Evolutionary conservation across 2,329 filamentous ascomycete species (phyloP).

Genomic region (Septoria petroselini): DNA sequence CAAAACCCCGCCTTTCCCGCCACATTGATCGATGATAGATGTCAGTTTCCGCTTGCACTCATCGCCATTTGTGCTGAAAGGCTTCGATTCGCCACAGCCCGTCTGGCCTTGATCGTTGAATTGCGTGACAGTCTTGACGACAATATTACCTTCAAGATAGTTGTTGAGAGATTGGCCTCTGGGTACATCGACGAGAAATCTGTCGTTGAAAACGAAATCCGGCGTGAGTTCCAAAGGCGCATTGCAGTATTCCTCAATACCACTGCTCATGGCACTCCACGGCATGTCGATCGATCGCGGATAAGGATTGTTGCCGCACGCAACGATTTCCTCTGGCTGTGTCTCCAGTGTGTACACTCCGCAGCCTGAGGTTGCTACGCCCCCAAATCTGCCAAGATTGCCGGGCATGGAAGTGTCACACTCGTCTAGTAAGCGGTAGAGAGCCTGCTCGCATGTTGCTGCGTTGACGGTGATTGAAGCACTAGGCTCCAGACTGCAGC

Average conservation of each 20-base stretch:
- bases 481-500: conserved; percentile 4
- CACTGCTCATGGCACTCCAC: conserved; percentile 1
- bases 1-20: conserved; percentile 17
- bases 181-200: conserved; percentile 12
- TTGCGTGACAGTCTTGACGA: conserved; percentile 17
- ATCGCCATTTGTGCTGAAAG: conserved; percentile 14
- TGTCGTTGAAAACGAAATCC: conserved; percentile 3
- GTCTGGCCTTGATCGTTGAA: conserved; percentile 17
- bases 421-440: conserved; percentile 16
- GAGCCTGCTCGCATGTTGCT: conserved; percentile 11
- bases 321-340: conserved; percentile 13
- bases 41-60: conserved; percentile 17
- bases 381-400: conserved; percentile 15
- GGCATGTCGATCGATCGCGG: conserved; percentile 12
- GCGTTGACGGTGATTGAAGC: conserved; percentile 1
- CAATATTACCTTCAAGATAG: conserved; percentile 7
- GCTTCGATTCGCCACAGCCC: conserved; percentile 7
- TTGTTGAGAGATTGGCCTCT: conserved; percentile 14
- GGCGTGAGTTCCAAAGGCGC: conserved; percentile 9
- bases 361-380: conserved; percentile 8
- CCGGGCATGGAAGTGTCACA: conserved; percentile 8
- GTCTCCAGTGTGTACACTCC: conserved; percentile 13
- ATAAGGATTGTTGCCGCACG: conserved; percentile 21
- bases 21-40: conserved; percentile 16
- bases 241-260: conserved; percentile 17